Conservation (phyloP, 75 land plant species). For the Pseudotsuga menziesii region DNA sequence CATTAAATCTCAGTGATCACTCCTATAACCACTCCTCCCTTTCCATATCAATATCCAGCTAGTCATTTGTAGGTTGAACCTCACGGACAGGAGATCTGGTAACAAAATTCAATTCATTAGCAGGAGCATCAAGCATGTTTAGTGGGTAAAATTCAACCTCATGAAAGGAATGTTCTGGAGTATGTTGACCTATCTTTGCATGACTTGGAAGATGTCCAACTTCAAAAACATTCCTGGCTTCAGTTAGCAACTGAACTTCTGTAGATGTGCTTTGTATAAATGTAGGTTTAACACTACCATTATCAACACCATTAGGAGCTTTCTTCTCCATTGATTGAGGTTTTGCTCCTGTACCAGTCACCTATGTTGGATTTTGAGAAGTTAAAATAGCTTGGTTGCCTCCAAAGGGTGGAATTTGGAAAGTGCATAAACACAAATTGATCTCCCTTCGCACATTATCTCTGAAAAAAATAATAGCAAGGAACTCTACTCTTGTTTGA, state of each 20-base stretch:
- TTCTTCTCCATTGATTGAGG: constrained; percentile 6
- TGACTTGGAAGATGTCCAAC: background rate
- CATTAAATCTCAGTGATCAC: constrained; percentile 96
- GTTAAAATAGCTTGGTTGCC: constrained; percentile 18
- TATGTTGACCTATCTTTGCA: constrained; percentile 8
- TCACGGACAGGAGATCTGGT: constrained; percentile 5
- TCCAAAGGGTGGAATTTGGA: constrained; percentile 23
- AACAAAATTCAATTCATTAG: constrained; percentile 11
- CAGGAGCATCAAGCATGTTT: background rate
- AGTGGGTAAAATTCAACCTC: constrained; percentile 6
- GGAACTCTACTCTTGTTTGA: constrained; percentile 44
- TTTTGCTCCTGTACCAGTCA: background rate
- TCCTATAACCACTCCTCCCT: constrained; percentile 60
- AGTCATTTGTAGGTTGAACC: constrained; percentile 18
- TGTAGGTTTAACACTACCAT: background rate
- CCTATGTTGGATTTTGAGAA: background rate
- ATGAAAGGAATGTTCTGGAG: background rate
- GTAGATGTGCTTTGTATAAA: background rate
- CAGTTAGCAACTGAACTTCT: constrained; percentile 6
- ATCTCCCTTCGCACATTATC: constrained; percentile 80
- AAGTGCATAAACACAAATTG: constrained; percentile 76
- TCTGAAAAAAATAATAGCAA: constrained; percentile 60
- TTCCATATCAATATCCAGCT: constrained; percentile 38
- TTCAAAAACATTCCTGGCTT: constrained; percentile 17
- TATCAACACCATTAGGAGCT: background rate